phyloP scores from a whole-genome alignment of 2,329 filamentous ascomycete species.

The Sporothrix inflata region DNA sequence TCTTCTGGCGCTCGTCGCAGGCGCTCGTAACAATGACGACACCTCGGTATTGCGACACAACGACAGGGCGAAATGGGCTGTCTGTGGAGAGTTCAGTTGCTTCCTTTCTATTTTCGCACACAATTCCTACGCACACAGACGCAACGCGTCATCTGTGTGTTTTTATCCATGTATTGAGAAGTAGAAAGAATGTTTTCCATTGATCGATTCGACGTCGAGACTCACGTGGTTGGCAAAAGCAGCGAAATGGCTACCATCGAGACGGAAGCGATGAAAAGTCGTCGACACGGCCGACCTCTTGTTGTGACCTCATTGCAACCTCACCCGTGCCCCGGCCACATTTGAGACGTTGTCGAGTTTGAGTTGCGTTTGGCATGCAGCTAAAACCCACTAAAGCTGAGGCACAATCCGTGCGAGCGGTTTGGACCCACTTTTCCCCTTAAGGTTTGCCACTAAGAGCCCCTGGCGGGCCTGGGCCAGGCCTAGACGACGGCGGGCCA shows the following conservation, averaged over 20 bases:
- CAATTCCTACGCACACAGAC: background rate
- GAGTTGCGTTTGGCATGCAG: conserved; percentile 33
- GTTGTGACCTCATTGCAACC: background rate
- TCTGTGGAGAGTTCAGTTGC: background rate
- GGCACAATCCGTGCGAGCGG: conserved; percentile 32
- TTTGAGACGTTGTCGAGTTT: conserved; percentile 35
- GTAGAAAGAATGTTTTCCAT: too few species aligned
- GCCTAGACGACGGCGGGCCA: background rate
- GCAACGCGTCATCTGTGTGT: background rate
- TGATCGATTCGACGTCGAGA: background rate
- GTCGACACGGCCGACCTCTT: background rate
- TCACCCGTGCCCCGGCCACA: conserved; percentile 13
- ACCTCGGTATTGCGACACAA: background rate
- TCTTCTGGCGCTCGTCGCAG: background rate
- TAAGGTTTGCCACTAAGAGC: conserved; percentile 26
- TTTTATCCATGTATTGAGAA: background rate
- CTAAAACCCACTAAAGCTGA: conserved; percentile 27
- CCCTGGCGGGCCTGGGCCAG: background rate
- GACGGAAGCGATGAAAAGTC: background rate
- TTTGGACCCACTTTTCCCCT: conserved; percentile 11
- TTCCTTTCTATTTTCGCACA: background rate
- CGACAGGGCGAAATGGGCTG: background rate
- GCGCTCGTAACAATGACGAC: background rate
- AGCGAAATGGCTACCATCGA: background rate
- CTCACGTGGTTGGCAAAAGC: background rate